Conservation (phyloP, 2,329 filamentous ascomycete species). For the Phoma sp. region DNA sequence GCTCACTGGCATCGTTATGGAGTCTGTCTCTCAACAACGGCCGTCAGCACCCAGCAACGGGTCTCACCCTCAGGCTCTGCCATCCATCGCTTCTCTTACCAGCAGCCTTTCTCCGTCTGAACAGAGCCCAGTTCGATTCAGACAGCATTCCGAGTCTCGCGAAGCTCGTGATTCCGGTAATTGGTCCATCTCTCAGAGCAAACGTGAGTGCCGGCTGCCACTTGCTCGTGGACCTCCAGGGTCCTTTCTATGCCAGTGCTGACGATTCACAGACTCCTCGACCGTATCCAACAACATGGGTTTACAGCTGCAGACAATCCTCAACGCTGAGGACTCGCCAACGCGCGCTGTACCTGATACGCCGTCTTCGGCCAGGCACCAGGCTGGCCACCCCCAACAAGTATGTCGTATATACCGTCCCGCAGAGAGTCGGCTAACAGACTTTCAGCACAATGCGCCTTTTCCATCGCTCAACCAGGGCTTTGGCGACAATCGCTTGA, state of each 20-base stretch:
- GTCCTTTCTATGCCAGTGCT: constrained; percentile 8
- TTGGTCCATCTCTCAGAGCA: constrained; percentile 66
- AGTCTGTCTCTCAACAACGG: constrained; percentile 38
- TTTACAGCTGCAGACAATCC: constrained; percentile 57
- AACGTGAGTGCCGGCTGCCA: constrained; percentile 51
- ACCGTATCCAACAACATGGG: constrained; percentile 55
- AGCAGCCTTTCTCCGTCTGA: constrained; percentile 41
- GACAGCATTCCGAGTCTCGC: constrained; percentile 52
- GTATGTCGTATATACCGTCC: constrained; percentile 37
- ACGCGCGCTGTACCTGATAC: constrained; percentile 54
- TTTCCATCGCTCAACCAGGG: constrained; percentile 65
- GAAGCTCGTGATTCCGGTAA: constrained; percentile 64
- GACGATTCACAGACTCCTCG: constrained; percentile 45
- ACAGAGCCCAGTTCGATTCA: constrained; percentile 40
- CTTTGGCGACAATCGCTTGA: constrained; percentile 53
- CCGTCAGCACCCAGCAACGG: constrained; percentile 27
- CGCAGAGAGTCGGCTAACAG: constrained; percentile 24
- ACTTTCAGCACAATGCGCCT: constrained; percentile 42
- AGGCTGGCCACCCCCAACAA: constrained; percentile 37
- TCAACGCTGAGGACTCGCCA: constrained; percentile 58
- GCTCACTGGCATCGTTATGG: constrained; percentile 32
- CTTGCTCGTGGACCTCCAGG: constrained; percentile 4
- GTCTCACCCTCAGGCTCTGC: constrained; percentile 46
- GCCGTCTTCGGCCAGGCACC: constrained; percentile 47
- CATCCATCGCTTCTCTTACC: constrained; percentile 49